phyloP scores from a whole-genome alignment of 805 yeast species.

The Ogataea nakhonphanomensis region DNA sequence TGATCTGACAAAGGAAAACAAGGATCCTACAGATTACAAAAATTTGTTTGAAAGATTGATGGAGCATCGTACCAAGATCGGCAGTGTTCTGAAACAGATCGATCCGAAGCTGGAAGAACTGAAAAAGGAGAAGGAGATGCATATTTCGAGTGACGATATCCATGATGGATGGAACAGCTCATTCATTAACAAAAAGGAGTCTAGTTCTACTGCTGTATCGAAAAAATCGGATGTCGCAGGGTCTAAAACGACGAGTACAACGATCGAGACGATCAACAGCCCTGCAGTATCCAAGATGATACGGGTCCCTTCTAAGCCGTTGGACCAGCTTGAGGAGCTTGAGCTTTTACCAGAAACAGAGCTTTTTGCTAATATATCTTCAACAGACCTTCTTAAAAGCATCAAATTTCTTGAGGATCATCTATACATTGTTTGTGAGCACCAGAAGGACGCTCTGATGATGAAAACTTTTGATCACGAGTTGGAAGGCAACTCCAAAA shows the following conservation, averaged over 20 bases:
- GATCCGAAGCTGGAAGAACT: constrained; percentile 63
- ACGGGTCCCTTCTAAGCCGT: constrained; percentile 31
- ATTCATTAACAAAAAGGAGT: constrained; percentile 54
- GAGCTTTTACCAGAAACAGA: constrained; percentile 60
- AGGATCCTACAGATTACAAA: constrained; percentile 40
- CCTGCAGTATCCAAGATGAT: constrained; percentile 16
- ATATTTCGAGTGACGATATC: constrained; percentile 86
- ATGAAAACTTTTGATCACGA: constrained; percentile 90
- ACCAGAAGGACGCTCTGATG: constrained; percentile 86
- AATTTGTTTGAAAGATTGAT: constrained; percentile 40
- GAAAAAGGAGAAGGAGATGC: constrained; percentile 63
- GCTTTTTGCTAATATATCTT: constrained; percentile 57
- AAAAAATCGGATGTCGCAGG: constrained; percentile 12
- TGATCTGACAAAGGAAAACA: constrained; percentile 50
- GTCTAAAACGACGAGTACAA: constrained; percentile 25
- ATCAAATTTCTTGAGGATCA: constrained; percentile 53
- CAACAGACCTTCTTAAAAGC: constrained; percentile 45
- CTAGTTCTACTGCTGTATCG: constrained; percentile 22
- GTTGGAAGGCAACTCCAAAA: constrained; percentile 52
- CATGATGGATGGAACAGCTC: constrained; percentile 91
- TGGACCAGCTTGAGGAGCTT: constrained; percentile 44
- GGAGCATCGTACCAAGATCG: constrained; percentile 70
- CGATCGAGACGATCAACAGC: constrained; percentile 29
- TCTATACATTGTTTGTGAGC: constrained; percentile 68
- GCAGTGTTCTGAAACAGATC: constrained; percentile 60